Evolutionary conservation across 208 protist genomes (phyloP).

Genomic region (Acanthamoeba culbertsoni): DNA sequence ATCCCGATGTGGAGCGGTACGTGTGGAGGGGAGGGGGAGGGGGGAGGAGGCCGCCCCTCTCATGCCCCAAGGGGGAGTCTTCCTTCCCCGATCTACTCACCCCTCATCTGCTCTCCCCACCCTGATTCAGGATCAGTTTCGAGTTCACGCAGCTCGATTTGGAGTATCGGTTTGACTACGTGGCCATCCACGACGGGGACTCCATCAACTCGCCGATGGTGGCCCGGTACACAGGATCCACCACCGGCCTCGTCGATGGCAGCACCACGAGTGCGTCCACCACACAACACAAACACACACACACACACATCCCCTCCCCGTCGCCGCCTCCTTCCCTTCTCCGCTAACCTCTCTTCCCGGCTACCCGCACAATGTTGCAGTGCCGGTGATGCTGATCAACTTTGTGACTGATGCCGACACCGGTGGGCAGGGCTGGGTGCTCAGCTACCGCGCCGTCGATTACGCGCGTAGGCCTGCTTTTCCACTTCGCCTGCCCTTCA

Average conservation of each 20-base stretch:
- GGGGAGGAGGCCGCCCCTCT: neutral
- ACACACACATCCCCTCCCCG: neutral
- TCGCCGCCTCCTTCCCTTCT: neutral
- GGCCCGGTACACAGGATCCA: neutral
- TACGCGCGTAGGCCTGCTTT: neutral
- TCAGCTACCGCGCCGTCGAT: slow-evolving; percentile 4
- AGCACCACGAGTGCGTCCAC: neutral
- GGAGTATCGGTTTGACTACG: neutral
- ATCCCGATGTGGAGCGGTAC: neutral
- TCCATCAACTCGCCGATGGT: neutral
- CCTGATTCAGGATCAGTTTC: neutral
- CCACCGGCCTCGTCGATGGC: neutral
- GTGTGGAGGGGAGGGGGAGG: too few species aligned
- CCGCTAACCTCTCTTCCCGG: neutral
- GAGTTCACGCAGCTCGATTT: neutral
- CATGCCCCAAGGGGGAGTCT: neutral
- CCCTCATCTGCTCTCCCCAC: neutral
- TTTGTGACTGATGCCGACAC: neutral
- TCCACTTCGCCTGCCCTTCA: too few species aligned
- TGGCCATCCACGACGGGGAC: slow-evolving; percentile 1
- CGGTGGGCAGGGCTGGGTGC: neutral
- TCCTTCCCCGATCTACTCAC: neutral
- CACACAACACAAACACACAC: neutral
- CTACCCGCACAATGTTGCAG: neutral
- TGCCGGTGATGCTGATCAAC: neutral